A percentile compares a stretch with the other conserved stretches of the same genome.
These are phyloP conservation scores for Thraustochytrium sp. DNA, from an alignment of 352 stramenopile genomes.

Conservation along the genomic window DNA sequence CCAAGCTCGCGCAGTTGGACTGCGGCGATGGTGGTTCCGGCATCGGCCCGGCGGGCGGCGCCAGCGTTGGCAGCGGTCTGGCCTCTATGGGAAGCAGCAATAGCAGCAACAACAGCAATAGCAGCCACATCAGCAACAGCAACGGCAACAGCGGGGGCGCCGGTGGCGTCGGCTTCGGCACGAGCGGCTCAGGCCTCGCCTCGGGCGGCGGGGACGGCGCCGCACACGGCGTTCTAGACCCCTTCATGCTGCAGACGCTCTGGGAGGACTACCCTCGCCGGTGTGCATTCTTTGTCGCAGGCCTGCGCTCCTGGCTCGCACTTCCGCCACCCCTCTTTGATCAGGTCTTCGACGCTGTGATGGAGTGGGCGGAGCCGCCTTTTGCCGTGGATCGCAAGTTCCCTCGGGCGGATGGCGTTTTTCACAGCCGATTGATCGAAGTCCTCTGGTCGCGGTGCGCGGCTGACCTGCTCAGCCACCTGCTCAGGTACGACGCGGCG, in stretches of 20 bases:
- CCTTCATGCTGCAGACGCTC: neutral
- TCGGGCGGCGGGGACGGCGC: neutral
- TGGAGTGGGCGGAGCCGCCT: constrained; percentile 16
- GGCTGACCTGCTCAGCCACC: neutral
- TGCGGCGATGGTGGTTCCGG: neutral
- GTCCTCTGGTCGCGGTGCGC: neutral
- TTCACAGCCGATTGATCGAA: neutral
- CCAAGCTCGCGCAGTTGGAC: neutral
- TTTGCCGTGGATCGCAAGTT: neutral
- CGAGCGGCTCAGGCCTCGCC: too few relatives aligned
- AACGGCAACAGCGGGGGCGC: too few relatives aligned
- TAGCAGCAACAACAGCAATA: too few relatives aligned
- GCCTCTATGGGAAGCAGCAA: too few relatives aligned
- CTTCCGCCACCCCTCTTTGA: neutral
- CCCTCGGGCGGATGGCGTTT: neutral
- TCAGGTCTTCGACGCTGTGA: neutral
- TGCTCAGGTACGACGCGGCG: neutral
- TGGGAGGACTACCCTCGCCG: constrained; percentile 28
- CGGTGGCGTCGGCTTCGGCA: too few relatives aligned
- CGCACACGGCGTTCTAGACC: neutral
- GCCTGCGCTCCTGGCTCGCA: neutral
- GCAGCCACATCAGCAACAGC: too few relatives aligned
- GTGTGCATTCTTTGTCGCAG: neutral
- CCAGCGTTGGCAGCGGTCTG: too few relatives aligned
- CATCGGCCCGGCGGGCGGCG: too few relatives aligned